A percentile compares a stretch with the other conserved stretches of the same genome.
Conservation (phyloP, 306 rosid genomes). For the Glycine latifolia region DNA sequence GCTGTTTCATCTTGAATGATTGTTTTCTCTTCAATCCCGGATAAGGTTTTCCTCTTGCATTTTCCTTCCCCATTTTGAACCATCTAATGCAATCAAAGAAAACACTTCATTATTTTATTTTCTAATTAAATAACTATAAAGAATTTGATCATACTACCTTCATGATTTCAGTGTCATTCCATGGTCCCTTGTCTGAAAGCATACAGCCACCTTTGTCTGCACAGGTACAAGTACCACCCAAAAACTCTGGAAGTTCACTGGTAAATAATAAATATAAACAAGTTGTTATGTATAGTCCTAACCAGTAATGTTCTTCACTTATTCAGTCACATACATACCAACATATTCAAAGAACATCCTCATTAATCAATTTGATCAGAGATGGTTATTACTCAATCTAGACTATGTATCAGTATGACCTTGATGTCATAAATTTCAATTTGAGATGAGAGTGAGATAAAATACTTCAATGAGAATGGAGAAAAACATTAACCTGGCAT, state of each 20-base stretch:
- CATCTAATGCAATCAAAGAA: constrained; percentile 66
- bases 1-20: constrained; percentile 63
- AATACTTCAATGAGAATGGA: background rate
- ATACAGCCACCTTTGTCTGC: constrained; percentile 96
- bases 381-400: constrained; percentile 12
- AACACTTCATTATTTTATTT: constrained; percentile 13
- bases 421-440: constrained; percentile 4
- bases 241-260: constrained; percentile 95
- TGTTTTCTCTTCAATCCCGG: constrained; percentile 68
- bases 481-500: constrained; percentile 64
- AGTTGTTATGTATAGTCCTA: constrained; percentile 16
- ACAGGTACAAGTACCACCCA: constrained; percentile 94
- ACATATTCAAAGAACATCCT: background rate
- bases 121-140: background rate
- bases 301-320: background rate
- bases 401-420: background rate
- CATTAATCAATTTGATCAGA: background rate
- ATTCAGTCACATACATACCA: background rate
- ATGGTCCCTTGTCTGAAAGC: constrained; percentile 96
- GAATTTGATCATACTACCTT: constrained; percentile 60
- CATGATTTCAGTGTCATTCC: constrained; percentile 87
- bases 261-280: constrained; percentile 35
- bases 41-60: constrained; percentile 55
- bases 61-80: constrained; percentile 81
- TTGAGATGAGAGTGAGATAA: constrained; percentile 4